Evolutionary conservation across 306 rosid genomes (phyloP), one percentile per base, ranked within the genome.

Genomic region (Gastrolobium villosum): DNA sequence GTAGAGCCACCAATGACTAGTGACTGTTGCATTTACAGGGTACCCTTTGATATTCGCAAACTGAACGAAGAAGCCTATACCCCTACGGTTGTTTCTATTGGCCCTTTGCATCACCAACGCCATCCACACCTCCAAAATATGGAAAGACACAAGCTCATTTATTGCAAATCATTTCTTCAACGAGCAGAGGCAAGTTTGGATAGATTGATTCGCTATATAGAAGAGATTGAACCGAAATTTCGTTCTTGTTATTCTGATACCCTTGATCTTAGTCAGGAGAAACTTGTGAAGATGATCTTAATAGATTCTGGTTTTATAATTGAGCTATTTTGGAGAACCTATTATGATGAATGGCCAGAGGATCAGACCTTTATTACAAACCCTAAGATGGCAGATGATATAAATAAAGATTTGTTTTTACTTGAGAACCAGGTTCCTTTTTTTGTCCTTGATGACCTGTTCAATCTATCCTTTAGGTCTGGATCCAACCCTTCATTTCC

Each of bases 11-110:
- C 61, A 0, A 4, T 56, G 0, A 59, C 36, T 0, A 3, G 1
- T 0, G 76, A 85, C 2, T 79, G 82, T 65, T 74, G 81, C 79
- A 82, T 82, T 61, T 74, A 78, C 40, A 63, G 6, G 63, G 86
- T 82, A 6, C 86, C n/a, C n/a, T n/a, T n/a, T n/a, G n/a, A n/a
- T n/a, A n/a, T n/a, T n/a, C n/a, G n/a, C n/a, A n/a, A n/a, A 6
- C 48, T 78, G 34, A 82, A 69, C 15, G 26, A 63, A 7, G 44
- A 85, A 43, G 81, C 81, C 4, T 82, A 78, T 59, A 74, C 86
- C 10, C 88, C 88, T 20, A 77, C 52, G 14, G 70, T 77, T 55
- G 67, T 85, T 72, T 85, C 88, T 7, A 81, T 82, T 2, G 88
- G 88, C 4, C 86, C 84, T 32, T 63, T 82, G 72, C 78, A 81